These are phyloP conservation scores for Epichloe elymi DNA, from an alignment of 2,329 filamentous ascomycete species.

Conservation along the genomic window DNA sequence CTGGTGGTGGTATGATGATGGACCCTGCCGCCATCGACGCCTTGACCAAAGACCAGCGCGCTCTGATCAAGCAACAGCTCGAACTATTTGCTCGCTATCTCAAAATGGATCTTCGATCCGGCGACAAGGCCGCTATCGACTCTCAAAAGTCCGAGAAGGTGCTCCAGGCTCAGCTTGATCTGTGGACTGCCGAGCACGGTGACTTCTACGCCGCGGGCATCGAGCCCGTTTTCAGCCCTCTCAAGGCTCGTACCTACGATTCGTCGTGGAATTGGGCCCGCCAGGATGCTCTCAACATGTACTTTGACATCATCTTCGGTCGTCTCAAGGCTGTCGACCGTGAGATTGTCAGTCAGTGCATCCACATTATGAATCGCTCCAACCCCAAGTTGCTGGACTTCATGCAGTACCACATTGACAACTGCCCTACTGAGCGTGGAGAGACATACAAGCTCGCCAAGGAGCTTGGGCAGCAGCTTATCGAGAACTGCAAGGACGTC, in stretches of 20 bases:
- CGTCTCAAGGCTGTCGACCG: constrained; percentile 85
- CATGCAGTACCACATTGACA: constrained; percentile 99
- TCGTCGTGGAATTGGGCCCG: constrained; percentile 99
- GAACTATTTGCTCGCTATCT: constrained; percentile 91
- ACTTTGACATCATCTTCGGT: constrained; percentile 97
- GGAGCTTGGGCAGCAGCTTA: constrained; percentile 80
- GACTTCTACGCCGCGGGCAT: constrained; percentile 94
- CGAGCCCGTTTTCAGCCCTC: constrained; percentile 79
- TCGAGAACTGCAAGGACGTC: constrained; percentile 95
- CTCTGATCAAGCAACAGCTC: constrained; percentile 95
- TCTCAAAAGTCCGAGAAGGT: constrained; percentile 77
- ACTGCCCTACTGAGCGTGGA: constrained; percentile 90
- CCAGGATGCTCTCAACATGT: constrained; percentile 96
- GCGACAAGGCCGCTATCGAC: constrained; percentile 81
- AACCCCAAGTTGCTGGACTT: constrained; percentile 93
- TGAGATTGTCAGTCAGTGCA: constrained; percentile 97
- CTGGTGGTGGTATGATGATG: constrained; percentile 93
- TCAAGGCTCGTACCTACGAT: constrained; percentile 94
- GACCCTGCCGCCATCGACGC: constrained; percentile 94
- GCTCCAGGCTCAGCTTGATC: constrained; percentile 82
- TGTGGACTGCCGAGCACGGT: constrained; percentile 91
- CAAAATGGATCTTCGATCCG: constrained; percentile 92
- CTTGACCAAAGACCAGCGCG: constrained; percentile 89
- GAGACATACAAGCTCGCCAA: constrained; percentile 98
- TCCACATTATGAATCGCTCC: constrained; percentile 97